Evolutionary conservation across 257 asterid genomes (phyloP).

Genomic region (Plantago ovata): DNA sequence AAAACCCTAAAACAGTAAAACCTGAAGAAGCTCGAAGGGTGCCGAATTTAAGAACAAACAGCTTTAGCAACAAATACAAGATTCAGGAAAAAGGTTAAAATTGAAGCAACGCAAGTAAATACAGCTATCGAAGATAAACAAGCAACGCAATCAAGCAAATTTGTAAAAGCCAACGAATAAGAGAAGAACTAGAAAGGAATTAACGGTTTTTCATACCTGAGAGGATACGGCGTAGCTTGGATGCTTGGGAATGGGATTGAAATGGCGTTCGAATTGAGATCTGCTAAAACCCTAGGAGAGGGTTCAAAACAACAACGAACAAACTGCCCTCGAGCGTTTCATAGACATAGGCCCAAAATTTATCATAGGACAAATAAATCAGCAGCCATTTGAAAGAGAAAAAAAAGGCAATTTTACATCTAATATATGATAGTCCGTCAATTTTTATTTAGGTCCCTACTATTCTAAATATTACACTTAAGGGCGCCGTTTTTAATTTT

Average conservation of each 20-base stretch:
- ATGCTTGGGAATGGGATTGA: too few relatives aligned
- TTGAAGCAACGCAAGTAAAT: not conserved
- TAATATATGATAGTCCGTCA: too few relatives aligned
- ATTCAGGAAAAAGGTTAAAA: not conserved
- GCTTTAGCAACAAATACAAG: not conserved
- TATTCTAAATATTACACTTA: too few relatives aligned
- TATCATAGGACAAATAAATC: too few relatives aligned
- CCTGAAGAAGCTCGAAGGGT: not conserved
- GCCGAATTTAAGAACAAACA: not conserved
- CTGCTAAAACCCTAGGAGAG: constrained; percentile 12
- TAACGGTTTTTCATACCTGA: not conserved
- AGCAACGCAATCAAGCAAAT: not conserved
- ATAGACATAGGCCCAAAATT: too few relatives aligned
- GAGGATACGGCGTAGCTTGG: not conserved
- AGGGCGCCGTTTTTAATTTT: too few relatives aligned
- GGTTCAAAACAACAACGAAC: too few relatives aligned
- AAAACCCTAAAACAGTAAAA: constrained; percentile 5
- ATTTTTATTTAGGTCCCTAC: too few relatives aligned
- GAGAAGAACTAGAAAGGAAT: not conserved
- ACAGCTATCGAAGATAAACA: not conserved
- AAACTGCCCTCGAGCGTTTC: too few relatives aligned
- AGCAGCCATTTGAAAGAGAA: too few relatives aligned
- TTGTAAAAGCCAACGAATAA: not conserved
- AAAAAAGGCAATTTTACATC: too few relatives aligned
- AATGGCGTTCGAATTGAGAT: not conserved